These are phyloP conservation scores for Phytophthora aleatoria DNA, from an alignment of 352 stramenopile genomes.

Conservation along the genomic window DNA sequence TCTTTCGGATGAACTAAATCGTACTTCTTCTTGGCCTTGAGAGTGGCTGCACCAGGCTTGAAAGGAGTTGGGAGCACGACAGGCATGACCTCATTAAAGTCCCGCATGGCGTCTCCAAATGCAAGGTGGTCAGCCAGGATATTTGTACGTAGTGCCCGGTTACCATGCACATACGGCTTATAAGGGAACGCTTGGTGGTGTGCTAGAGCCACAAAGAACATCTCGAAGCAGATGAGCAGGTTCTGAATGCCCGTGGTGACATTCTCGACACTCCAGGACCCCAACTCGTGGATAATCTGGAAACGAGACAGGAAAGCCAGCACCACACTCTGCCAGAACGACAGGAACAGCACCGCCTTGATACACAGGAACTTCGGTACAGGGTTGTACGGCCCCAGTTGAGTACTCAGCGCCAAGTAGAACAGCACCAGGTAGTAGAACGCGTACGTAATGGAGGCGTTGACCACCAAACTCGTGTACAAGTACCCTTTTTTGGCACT, in stretches of 20 bases:
- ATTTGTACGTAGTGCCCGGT: constrained; percentile 58
- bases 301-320: constrained; percentile 90
- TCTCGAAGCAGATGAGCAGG: constrained; percentile 99
- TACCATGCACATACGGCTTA: constrained; percentile 73
- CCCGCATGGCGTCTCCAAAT: constrained; percentile 92
- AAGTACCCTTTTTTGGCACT: constrained; percentile 84
- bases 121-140: constrained; percentile 94
- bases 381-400: constrained; percentile 93
- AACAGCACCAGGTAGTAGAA: constrained; percentile 98
- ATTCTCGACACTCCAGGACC: constrained; percentile 94
- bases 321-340: constrained; percentile 97
- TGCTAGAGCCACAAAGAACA: constrained; percentile 96
- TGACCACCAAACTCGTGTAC: constrained; percentile 94
- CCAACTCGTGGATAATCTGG: constrained; percentile 91
- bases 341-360: constrained; percentile 99
- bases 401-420: constrained; percentile 92
- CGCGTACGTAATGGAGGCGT: constrained; percentile 96
- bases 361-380: constrained; percentile 99
- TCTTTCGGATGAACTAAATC: constrained; percentile 37
- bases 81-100: constrained; percentile 93
- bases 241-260: constrained; percentile 98
- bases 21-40: constrained; percentile 66
- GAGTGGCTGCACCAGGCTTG: constrained; percentile 66
- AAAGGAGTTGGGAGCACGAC: constrained; percentile 84
- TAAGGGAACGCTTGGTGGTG: constrained; percentile 97